Percentiles rank a stretch among this genome's conserved stretches.
These are phyloP conservation scores for Tribonema minus DNA, from an alignment of 108 stramenopile genomes.

Conservation along the genomic window DNA sequence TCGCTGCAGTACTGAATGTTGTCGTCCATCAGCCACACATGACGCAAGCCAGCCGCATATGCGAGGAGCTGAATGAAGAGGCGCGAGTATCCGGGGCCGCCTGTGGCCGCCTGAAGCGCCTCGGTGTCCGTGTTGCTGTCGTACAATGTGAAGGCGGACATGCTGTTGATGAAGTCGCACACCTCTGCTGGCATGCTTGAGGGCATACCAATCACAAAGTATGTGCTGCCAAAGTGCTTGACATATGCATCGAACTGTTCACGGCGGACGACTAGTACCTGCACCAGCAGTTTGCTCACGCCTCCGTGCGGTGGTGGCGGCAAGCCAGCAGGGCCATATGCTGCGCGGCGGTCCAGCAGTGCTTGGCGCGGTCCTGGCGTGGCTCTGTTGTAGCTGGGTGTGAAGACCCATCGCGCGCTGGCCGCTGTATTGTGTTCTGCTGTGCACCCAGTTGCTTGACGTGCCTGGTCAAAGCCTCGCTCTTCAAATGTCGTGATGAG, in stretches of 20 bases:
- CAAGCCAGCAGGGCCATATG: too few species aligned
- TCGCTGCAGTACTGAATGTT: background rate
- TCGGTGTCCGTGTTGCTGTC: too few species aligned
- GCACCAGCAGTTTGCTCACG: background rate
- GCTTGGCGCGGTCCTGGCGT: background rate
- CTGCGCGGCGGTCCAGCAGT: background rate
- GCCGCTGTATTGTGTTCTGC: too few species aligned
- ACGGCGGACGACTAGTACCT: background rate
- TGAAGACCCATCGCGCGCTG: background rate
- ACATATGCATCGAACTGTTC: background rate
- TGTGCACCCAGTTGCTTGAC: too few species aligned
- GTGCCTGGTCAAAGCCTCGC: too few species aligned
- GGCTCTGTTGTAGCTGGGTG: background rate
- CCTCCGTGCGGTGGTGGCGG: background rate
- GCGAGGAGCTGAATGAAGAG: background rate
- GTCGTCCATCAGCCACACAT: background rate
- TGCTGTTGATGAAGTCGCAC: too few species aligned
- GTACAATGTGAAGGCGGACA: too few species aligned
- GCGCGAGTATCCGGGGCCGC: background rate
- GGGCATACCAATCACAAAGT: background rate
- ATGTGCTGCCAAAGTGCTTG: background rate
- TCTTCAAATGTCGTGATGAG: too few species aligned
- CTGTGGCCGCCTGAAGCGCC: too few species aligned
- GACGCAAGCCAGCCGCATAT: background rate
- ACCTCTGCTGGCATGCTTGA: too few species aligned